Conservation (phyloP, 1,284 basidiomycete species). For the Tetrapyrgos nigripes region DNA sequence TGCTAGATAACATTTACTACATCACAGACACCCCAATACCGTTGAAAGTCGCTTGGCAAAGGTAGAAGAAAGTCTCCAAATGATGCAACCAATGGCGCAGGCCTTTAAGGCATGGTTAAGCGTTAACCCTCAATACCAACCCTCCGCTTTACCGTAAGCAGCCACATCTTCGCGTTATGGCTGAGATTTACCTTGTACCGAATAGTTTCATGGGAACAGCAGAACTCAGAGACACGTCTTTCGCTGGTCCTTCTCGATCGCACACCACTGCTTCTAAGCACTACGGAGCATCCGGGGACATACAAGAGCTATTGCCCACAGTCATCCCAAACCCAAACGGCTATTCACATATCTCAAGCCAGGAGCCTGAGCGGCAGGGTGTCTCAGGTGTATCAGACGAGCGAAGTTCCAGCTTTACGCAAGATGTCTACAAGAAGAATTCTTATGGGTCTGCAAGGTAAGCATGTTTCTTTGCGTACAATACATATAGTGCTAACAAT, state of each 20-base stretch:
- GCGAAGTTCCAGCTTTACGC: too few relatives aligned
- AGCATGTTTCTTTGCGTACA: background rate
- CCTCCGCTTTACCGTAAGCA: conserved; percentile 18
- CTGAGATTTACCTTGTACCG: background rate
- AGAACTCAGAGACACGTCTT: conserved; percentile 1
- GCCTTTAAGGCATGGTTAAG: conserved; percentile 24
- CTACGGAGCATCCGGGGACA: conserved; percentile 13
- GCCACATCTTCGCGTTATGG: background rate
- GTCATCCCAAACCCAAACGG: conserved; percentile 4
- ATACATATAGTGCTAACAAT: background rate
- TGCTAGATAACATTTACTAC: background rate
- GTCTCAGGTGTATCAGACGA: conserved; percentile 11
- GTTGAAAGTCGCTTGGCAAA: conserved; percentile 21
- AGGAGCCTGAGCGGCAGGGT: background rate
- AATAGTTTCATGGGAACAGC: background rate
- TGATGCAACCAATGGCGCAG: conserved; percentile 22
- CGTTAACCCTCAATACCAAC: conserved; percentile 9
- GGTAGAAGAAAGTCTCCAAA: conserved; percentile 22
- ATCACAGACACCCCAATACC: conserved; percentile 14
- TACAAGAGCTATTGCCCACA: conserved; percentile 12
- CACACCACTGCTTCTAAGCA: background rate
- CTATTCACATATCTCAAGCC: background rate
- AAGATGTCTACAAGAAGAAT: conserved; percentile 22
- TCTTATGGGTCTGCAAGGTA: conserved; percentile 24
- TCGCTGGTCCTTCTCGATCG: background rate